Base-by-base conservation (phyloP, 2,329 filamentous ascomycete species). In the Camillea tinctor region DNA sequence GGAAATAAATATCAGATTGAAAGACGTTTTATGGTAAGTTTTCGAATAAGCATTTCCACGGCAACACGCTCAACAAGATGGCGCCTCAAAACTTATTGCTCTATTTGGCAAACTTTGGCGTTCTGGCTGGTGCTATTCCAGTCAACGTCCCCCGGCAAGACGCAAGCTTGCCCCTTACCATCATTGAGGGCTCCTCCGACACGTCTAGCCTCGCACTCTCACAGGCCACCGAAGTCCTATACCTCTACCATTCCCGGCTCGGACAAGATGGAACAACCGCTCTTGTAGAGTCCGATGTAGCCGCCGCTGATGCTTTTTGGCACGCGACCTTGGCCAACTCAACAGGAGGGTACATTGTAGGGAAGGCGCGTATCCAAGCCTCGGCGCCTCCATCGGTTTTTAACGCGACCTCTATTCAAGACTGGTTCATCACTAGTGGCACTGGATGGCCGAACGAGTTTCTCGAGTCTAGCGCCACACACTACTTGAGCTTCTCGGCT, bases 221-320 rank as follows among this genome's bases (percentile, higher is more conserved):
- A 13, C 22, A 55, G n/a, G 22, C 57, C 1, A 52, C 21, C 26
- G 23, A 54, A 9, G 24, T 50, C 15, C 19, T 59, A 20, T 23
- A 23, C 22, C 23, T 55, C 11, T 55, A 55, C 30, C 57, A 56
- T 5, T 24, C n/a, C 7, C 44, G 21, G 19, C 57, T 59, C 1
- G 54, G 54, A 22, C 48, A 55, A 30, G 48, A 40, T 15, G 57
- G 44, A 17, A 55, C 40, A 15, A 26, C 44, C 23, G 48, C n/a
- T 23, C 22, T 59, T 19, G 53, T 59, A 11, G 24, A 23, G 21
- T 2, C 52, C 13, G 48, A 55, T 13, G 30, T 56, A 13, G 53
- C 4, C 21, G 57, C 57, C 24, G 57, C 57, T 13, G 57, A 59
- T 49, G 26, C 48, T n/a, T 59, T 55, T n/a, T 59, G 52, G 52